Evolutionary conservation across 202 grass and related monocot genomes (phyloP).

Genomic region (Dendrocalamus latiflorus): DNA sequence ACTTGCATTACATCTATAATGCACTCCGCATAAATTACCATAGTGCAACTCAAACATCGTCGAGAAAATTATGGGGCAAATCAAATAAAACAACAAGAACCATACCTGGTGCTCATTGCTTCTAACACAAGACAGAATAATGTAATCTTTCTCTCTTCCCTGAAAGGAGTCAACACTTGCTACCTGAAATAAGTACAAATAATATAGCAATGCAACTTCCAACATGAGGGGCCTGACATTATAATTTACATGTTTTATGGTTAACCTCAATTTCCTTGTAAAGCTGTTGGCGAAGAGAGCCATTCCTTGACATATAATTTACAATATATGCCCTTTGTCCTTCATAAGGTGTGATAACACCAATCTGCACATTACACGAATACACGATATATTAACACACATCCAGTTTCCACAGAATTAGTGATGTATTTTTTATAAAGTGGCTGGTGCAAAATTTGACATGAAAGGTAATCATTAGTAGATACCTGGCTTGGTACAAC

Average conservation of each 20-base stretch:
- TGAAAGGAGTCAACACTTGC: constrained; percentile 99
- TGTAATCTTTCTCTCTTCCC: constrained; percentile 99
- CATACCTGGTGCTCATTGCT: constrained; percentile 98
- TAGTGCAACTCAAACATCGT: background rate
- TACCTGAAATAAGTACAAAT: constrained; percentile 56
- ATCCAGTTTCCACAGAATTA: background rate
- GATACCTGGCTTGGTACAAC: constrained; percentile 96
- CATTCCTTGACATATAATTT: constrained; percentile 98
- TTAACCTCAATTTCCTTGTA: constrained; percentile 99
- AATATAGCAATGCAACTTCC: constrained; percentile 15
- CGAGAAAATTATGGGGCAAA: background rate
- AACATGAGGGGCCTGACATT: background rate
- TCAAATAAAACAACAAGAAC: background rate
- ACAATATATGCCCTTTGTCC: constrained; percentile 98
- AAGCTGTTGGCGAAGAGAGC: constrained; percentile 91
- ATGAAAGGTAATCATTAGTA: background rate
- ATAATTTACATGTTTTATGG: background rate
- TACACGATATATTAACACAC: constrained; percentile 11
- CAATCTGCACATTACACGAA: constrained; percentile 56
- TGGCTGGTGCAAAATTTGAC: background rate
- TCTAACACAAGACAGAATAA: constrained; percentile 96
- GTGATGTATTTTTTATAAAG: background rate
- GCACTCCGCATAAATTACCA: background rate
- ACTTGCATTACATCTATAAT: background rate
- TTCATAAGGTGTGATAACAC: constrained; percentile 99